Evolutionary conservation across 1,284 basidiomycete genomes (phyloP), one percentile per base, ranked within the genome.

Genomic region (Cerioporus squamosus): DNA sequence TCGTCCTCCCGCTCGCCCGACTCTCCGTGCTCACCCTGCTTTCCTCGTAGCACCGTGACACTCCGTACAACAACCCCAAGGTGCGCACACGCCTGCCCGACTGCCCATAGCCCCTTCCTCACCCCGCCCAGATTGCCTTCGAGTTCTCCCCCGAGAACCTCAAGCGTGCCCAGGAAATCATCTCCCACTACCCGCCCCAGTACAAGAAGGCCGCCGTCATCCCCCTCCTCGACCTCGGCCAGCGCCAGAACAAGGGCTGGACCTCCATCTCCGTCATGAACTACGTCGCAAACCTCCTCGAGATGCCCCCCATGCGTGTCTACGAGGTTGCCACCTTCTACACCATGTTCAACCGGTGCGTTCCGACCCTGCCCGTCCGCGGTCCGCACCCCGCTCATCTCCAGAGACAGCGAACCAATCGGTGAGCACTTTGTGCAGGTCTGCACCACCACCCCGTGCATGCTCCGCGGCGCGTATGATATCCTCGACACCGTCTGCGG

Each of bases 241-340:
- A 99, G 79, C 85, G 95, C 66, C 97, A 99, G 78, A 98, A 99
- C 80, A 93, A 95, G 69, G 95, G 95, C 68, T 99, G 95, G 94
- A 97, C 95, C n/a, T 95, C 91, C 72, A 97, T 99, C 68, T 94
- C 91, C 69, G 95, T 97, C 62, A 99, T 99, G 97, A 98, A 99
- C 79, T 94, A 95, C 69, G 91, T 99, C 47, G 97, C 97, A 2
- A 88, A 90, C 63, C 78, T 97, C 39, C 83, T 99, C 53, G 94
- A 94, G 71, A 94, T 99, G 88, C 94, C 93, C 8, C 93, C 94
- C 54, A 99, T 99, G 97, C 90, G 97, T 18, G 97, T 99, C 6
- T 99, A 99, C 76, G 97, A 99, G 79, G 97, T 99, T 51, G 97
- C 97, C 14, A 97, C 95, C 12, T 99, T 99, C 80, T 99, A 99